These are phyloP conservation scores for Ogataea trehalophila DNA, from an alignment of 805 yeast genomes.

Conservation along the genomic window DNA sequence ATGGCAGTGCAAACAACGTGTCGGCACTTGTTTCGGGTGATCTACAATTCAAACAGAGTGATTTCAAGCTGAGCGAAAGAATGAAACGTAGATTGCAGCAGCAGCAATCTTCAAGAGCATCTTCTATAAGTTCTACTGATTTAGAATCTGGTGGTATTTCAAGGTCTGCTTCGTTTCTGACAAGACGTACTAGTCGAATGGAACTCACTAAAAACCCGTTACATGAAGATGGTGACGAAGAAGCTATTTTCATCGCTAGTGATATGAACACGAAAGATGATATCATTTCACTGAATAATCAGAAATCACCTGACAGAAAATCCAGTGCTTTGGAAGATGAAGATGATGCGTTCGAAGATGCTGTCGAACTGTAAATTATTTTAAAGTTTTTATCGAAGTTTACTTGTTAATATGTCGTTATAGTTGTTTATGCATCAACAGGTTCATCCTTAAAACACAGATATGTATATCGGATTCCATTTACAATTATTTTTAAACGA, in stretches of 20 bases:
- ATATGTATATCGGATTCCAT: too few species aligned
- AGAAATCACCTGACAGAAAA: background rate
- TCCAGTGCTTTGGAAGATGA: constrained; percentile 1
- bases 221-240: constrained; percentile 12
- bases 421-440: background rate
- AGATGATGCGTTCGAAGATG: constrained; percentile 21
- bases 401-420: background rate
- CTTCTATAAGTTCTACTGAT: constrained; percentile 19
- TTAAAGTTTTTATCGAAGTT: background rate
- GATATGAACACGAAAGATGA: constrained; percentile 2
- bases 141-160: constrained; percentile 13
- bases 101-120: constrained; percentile 14
- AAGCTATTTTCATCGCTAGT: constrained; percentile 5
- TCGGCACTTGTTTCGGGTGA: constrained; percentile 9
- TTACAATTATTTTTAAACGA: too few species aligned
- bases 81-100: constrained; percentile 26
- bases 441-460: too few species aligned
- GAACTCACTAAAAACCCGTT: constrained; percentile 13
- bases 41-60: constrained; percentile 19
- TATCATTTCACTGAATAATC: background rate
- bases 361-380: constrained; percentile 10
- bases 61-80: constrained; percentile 27
- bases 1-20: background rate
- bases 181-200: constrained; percentile 12
- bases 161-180: constrained; percentile 19